A percentile compares a stretch with the other conserved stretches of the same genome.
phyloP scores from a whole-genome alignment of 192 early-diverging fungal species.

The Lobulomyces angularis region DNA sequence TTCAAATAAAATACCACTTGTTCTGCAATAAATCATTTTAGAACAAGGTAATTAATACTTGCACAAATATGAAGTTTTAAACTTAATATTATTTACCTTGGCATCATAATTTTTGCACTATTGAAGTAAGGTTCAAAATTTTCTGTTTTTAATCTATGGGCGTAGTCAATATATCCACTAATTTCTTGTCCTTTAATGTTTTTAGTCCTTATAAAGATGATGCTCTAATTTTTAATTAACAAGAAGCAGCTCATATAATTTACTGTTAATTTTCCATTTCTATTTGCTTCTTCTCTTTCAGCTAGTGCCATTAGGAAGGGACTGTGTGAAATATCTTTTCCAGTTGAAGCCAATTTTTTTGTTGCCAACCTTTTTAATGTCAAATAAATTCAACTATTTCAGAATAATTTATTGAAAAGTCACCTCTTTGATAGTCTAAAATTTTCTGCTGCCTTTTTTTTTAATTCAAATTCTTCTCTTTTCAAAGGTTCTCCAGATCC shows the following conservation, averaged over 20 bases:
- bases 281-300: conserved; percentile 50
- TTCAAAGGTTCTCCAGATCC: conserved; percentile 53
- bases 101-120: conserved; percentile 23
- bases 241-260: neutral
- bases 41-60: no score
- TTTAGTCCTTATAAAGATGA: conserved; percentile 43
- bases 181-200: conserved; percentile 47
- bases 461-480: conserved; percentile 48
- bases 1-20: no score
- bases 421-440: conserved; percentile 48
- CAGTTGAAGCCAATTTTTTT: conserved; percentile 37
- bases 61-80: no score
- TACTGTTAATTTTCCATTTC: conserved; percentile 49
- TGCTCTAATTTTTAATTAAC: conserved; percentile 16
- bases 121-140: conserved; percentile 50
- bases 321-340: conserved; percentile 31
- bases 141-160: conserved; percentile 47
- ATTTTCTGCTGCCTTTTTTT: conserved; percentile 51
- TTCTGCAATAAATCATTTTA: no score
- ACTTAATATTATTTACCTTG: no score
- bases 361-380: conserved; percentile 40
- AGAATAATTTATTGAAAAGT: no score
- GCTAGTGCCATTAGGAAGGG: conserved; percentile 47
- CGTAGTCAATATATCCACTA: conserved; percentile 51
- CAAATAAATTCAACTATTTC: no score